Evolutionary conservation across 805 yeast species (phyloP), one percentile per base, ranked within the genome.

Genomic region (Monosporozyma yasuniensis): DNA sequence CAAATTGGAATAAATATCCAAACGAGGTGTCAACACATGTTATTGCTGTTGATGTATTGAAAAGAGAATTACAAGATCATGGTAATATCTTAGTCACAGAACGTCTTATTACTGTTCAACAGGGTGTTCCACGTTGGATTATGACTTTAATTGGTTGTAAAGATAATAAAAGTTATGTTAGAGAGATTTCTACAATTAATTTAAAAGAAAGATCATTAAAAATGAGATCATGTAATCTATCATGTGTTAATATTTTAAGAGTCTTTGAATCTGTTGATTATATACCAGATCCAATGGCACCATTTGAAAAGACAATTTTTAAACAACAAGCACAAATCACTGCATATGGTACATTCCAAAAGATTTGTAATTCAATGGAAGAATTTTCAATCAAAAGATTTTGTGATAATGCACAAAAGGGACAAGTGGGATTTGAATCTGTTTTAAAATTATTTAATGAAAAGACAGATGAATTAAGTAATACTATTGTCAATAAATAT

Each of bases 1-100:
- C 98, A 47, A 89, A 90, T 68, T 91, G 99, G 99, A 81, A 79
- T 56, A 91, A 91, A 59, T 91, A 91, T 68, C 99, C 99, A n/a
- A 91, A 93, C 64, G 95, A 89, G 58, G 74, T 83, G 51, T 82
- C 96, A 7, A 78, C 95, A 0, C 99, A 91, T 67, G 99, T 91
- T 9, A 83, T 87, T 27, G 93, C 93, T 1, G 98, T 93, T 18
- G 99, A 91, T 64, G 87, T 88, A 0, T 67, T 91, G 30, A 74
- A 84, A 52, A 75, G 98, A 54, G 88, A 83, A 58, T 61, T 88
- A 19, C 77, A 80, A 56, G 68, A 74, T 1, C 68, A 65, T 7
- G 74, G 77, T 1, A 75, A 76, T 4, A 72, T 78, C 3, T 72
- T 91, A 41, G 74, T 83, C 18, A 84, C 96, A 0, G 98, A 93